These are phyloP conservation scores for Neopestalotiopsis sp. DNA, from an alignment of 2,329 filamentous ascomycete species.

Conservation along the genomic window DNA sequence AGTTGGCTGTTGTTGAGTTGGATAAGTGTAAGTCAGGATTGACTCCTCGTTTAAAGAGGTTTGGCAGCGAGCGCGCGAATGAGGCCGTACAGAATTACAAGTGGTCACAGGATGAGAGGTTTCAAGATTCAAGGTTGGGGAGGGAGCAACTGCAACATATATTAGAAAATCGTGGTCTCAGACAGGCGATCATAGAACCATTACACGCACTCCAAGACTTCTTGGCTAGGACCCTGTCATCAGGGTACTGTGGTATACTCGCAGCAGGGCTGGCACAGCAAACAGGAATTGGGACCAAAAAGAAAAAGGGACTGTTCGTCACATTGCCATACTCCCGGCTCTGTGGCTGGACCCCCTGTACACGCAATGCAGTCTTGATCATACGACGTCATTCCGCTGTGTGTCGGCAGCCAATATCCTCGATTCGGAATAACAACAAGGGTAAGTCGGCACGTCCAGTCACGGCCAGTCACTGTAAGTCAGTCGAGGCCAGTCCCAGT, in stretches of 20 bases:
- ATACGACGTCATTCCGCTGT: conserved; percentile 7
- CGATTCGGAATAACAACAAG: not conserved
- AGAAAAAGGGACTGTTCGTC: conserved; percentile 13
- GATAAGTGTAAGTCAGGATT: no score
- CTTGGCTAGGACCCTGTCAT: conserved; percentile 15
- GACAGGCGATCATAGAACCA: conserved; percentile 5
- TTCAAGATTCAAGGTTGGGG: not conserved
- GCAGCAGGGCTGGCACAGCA: conserved; percentile 2
- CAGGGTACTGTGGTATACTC: not conserved
- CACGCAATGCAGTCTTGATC: not conserved
- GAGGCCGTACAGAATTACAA: not conserved
- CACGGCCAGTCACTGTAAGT: not conserved
- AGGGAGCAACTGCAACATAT: conserved; percentile 7
- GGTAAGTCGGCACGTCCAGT: conserved; percentile 11
- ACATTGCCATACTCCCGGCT: conserved; percentile 6
- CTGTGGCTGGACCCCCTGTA: conserved; percentile 4
- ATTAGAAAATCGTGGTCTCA: conserved; percentile 7
- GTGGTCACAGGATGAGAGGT: not conserved
- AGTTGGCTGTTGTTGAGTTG: not conserved
- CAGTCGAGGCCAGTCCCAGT: not conserved
- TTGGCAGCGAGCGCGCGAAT: not conserved
- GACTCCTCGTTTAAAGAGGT: not conserved
- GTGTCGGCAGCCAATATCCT: conserved; percentile 7
- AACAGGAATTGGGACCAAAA: conserved; percentile 14
- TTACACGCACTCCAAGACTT: conserved; percentile 1